Percentiles rank a stretch among this genome's conserved stretches.
These are phyloP conservation scores for Pichia occidentalis DNA, from an alignment of 805 yeast species.

Conservation along the genomic window DNA sequence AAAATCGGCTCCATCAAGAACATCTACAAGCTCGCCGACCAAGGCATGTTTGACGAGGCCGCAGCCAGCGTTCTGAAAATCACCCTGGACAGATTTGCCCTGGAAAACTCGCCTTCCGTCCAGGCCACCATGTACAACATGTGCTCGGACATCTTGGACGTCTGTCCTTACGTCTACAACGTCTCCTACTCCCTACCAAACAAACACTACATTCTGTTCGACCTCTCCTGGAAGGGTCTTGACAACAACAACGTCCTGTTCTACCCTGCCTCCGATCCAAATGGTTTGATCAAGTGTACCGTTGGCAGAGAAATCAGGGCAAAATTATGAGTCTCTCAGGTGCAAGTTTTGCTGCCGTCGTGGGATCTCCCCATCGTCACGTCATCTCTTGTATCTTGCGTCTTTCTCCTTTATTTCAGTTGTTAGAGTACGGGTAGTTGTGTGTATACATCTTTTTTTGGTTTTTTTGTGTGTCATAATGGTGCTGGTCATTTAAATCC, in stretches of 20 bases:
- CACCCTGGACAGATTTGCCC: conserved; percentile 73
- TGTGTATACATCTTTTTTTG: too few relatives aligned
- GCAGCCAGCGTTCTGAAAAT: conserved; percentile 56
- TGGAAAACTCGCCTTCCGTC: conserved; percentile 86
- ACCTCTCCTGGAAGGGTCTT: conserved; percentile 79
- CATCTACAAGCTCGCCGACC: conserved; percentile 45
- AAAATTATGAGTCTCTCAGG: conserved; percentile 37
- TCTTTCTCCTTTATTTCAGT: background rate
- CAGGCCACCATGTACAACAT: conserved; percentile 97
- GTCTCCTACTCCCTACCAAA: conserved; percentile 81
- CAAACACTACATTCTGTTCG: conserved; percentile 81
- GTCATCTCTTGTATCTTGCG: background rate
- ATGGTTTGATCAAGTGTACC: conserved; percentile 83
- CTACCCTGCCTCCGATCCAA: conserved; percentile 89
- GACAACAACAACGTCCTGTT: conserved; percentile 74
- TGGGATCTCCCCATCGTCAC: background rate
- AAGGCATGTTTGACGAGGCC: conserved; percentile 59
- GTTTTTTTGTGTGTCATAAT: conserved; percentile 4
- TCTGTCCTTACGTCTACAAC: conserved; percentile 48
- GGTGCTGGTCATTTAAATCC: conserved; percentile 14
- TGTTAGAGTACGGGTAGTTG: too few relatives aligned
- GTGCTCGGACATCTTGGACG: conserved; percentile 62
- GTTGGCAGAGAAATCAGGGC: conserved; percentile 64
- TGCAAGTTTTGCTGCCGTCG: background rate
- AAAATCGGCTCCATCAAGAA: conserved; percentile 44